These are phyloP conservation scores for Mucor velutinosus DNA, from an alignment of 371 early-diverging fungal genomes.

Conservation along the genomic window DNA sequence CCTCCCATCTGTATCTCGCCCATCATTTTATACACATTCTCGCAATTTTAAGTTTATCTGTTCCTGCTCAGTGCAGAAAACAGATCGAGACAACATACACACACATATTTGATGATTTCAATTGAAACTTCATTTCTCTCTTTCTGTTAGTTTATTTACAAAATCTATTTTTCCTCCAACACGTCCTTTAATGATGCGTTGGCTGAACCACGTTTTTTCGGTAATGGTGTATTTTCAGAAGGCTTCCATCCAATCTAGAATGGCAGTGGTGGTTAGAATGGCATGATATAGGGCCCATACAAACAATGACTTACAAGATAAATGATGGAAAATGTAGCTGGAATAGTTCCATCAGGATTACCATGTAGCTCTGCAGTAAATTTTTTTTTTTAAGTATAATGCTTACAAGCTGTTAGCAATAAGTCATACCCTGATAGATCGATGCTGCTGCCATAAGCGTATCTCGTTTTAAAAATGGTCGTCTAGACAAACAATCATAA, in stretches of 20 bases:
- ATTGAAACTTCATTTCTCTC: conserved; percentile 15
- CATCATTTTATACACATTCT: not conserved
- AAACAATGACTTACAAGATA: conserved; percentile 61
- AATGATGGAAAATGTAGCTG: conserved; percentile 93
- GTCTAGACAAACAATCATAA: conserved; percentile 38
- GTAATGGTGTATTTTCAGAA: conserved; percentile 71
- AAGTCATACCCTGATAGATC: conserved; percentile 78
- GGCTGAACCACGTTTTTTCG: conserved; percentile 73
- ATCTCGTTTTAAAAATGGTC: conserved; percentile 74
- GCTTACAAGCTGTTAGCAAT: not conserved
- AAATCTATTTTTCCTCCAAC: conserved; percentile 22
- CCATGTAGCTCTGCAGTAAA: conserved; percentile 87
- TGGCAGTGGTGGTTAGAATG: not conserved
- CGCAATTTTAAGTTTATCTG: not conserved
- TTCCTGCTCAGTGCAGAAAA: not conserved
- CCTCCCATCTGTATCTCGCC: not conserved
- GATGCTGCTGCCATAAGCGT: conserved; percentile 84
- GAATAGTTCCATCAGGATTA: conserved; percentile 86
- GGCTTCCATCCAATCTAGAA: conserved; percentile 89
- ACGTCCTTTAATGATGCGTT: conserved; percentile 70
- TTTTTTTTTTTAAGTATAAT: too few relatives aligned
- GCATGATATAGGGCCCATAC: not conserved
- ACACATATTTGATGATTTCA: conserved; percentile 14
- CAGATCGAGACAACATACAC: conserved; percentile 1
- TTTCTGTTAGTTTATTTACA: not conserved